These are phyloP conservation scores for Mycena amicta DNA, from an alignment of 768 basidiomycete genomes.

Conservation along the genomic window DNA sequence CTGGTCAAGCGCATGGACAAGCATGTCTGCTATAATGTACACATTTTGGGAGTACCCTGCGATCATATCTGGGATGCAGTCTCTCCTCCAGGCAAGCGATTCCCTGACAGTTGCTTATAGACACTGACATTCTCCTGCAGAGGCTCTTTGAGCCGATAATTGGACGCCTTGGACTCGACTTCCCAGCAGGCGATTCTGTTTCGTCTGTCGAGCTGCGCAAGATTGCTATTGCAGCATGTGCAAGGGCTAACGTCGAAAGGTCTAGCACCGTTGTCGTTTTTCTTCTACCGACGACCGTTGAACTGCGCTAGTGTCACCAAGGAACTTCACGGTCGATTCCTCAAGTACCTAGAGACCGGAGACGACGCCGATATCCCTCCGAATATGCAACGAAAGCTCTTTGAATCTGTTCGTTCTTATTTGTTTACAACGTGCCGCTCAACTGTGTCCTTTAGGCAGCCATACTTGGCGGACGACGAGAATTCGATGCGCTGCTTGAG, in stretches of 20 bases:
- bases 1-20: slow-evolving; percentile 69
- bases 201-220: slow-evolving; percentile 76
- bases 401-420: slow-evolving; percentile 44
- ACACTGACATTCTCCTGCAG: slow-evolving; percentile 35
- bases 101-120: neutral
- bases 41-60: slow-evolving; percentile 83
- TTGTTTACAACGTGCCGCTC: neutral
- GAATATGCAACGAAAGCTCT: slow-evolving; percentile 67
- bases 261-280: neutral
- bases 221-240: slow-evolving; percentile 61
- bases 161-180: slow-evolving; percentile 77
- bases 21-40: slow-evolving; percentile 54
- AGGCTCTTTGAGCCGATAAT: slow-evolving; percentile 74
- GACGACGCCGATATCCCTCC: slow-evolving; percentile 78
- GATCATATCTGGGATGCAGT: slow-evolving; percentile 54
- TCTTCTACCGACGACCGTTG: neutral
- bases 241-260: slow-evolving; percentile 27
- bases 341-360: slow-evolving; percentile 64
- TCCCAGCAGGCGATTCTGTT: slow-evolving; percentile 60
- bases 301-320: slow-evolving; percentile 57
- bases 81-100: slow-evolving; percentile 57
- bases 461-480: slow-evolving; percentile 67
- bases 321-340: slow-evolving; percentile 73
- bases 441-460: slow-evolving; percentile 52
- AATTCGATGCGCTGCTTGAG: slow-evolving; percentile 72